These are phyloP conservation scores for Cucurbita moschata DNA, from an alignment of 306 rosid species.

Conservation along the genomic window DNA sequence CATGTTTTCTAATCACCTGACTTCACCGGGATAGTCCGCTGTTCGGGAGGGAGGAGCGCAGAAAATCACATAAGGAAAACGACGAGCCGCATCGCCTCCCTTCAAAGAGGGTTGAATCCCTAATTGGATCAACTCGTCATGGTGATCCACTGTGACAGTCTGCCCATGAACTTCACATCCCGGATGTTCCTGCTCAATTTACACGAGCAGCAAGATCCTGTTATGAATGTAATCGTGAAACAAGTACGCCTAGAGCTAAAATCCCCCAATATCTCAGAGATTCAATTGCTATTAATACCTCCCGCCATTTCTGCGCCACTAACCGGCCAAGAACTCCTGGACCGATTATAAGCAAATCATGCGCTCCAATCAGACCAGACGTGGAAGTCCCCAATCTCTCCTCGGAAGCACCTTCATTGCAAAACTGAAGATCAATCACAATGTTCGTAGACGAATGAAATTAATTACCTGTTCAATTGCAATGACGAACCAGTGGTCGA, in stretches of 20 bases:
- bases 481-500: constrained; percentile 19
- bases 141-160: constrained; percentile 66
- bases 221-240: background rate
- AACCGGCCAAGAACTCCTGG: constrained; percentile 93
- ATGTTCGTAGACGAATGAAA: background rate
- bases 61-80: constrained; percentile 65
- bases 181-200: constrained; percentile 42
- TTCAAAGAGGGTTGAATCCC: constrained; percentile 69
- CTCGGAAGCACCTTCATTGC: constrained; percentile 26
- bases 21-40: constrained; percentile 58
- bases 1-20: constrained; percentile 34
- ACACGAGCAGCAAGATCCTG: constrained; percentile 1
- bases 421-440: background rate
- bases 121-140: constrained; percentile 51
- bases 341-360: constrained; percentile 70
- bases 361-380: constrained; percentile 30
- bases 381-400: constrained; percentile 23
- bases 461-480: background rate
- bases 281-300: constrained; percentile 22
- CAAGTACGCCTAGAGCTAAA: background rate
- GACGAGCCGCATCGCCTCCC: constrained; percentile 24
- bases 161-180: constrained; percentile 70
- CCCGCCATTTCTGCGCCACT: constrained; percentile 69
- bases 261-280: background rate
- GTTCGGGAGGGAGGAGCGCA: constrained; percentile 83